phyloP scores from a whole-genome alignment of 352 stramenopile species.

The Globisporangium acanthophoron region DNA sequence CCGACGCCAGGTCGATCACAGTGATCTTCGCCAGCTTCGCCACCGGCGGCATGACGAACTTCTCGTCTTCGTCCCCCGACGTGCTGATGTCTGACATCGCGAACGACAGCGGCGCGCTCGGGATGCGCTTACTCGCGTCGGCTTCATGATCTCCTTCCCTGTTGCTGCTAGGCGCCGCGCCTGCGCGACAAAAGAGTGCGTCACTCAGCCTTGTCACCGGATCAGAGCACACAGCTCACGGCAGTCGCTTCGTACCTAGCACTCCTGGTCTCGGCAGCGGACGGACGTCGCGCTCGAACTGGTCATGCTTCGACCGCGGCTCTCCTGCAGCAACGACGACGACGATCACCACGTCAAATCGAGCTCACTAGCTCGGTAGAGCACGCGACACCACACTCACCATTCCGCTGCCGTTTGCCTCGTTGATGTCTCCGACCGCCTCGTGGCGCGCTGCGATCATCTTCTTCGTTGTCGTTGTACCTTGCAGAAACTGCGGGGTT shows the following conservation, averaged over 20 bases:
- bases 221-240: background rate
- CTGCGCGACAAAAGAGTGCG: no score
- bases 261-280: constrained; percentile 1
- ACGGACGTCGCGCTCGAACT: background rate
- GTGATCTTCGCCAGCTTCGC: constrained; percentile 8
- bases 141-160: background rate
- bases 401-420: constrained; percentile 3
- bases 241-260: constrained; percentile 6
- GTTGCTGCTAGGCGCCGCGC: background rate
- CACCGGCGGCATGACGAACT: background rate
- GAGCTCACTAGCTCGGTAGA: no score
- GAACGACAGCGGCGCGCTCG: constrained; percentile 4
- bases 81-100: constrained; percentile 16
- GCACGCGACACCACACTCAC: background rate
- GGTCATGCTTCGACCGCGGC: background rate
- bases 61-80: constrained; percentile 12
- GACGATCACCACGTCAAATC: background rate
- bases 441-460: background rate
- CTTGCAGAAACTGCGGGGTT: no score
- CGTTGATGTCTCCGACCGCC: background rate
- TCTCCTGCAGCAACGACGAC: constrained; percentile 2
- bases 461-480: background rate
- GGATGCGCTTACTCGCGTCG: constrained; percentile 4
- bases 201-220: no score
- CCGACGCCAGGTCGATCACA: constrained; percentile 46